Base-by-base conservation (phyloP, 2,329 filamentous ascomycete genomes). In the Clarireedia hainanense region DNA sequence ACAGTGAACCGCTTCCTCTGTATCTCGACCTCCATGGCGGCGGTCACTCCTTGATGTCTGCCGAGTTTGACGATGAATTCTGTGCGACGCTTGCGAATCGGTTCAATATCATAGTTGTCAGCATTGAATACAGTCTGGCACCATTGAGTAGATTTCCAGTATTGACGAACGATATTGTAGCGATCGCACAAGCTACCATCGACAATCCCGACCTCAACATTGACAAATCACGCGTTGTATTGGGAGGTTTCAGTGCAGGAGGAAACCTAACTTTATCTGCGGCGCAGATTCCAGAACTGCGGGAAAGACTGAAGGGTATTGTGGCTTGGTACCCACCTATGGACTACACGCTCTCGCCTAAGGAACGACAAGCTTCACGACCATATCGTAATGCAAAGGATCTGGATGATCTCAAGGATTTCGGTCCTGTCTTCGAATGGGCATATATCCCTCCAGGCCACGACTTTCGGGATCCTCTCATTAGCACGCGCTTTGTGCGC, bases 21-120 rank as follows among this genome's bases (percentile, higher is more conserved):
- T 69, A 79, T 47, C 68, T 81, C 46, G 72, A 75, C 53, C 72
- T 80, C 61, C 79, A 81, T 60, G 78, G 78, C 53, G 77, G 78
- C 57, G 77, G 76, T 40, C 79, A 77, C 63, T 68, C 70, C 27
- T 27, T 80, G 45, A 72, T 74, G 64, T 62, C 71, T 20, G 71
- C 76, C 0, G 57, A 66, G 48, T 65, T 74, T 45, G 75, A 78
- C 61, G 76, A 79, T 64, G 61, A 62, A n/a, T 77, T 77, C 69
- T 78, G 75, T 65, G 65, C 65, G 40, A 59, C 61, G 55, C 76
- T 77, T 59, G 69, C 76, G 24, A 67, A 72, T 50, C 59, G 64
- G 1, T 69, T 74, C 52, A 62, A 64, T 51, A 68, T 75, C 56
- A 65, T 79, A 7, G 75, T 80, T 14, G 63, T 79, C 15, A 72